A percentile compares a stretch with the other conserved stretches of the same genome.
Evolutionary conservation across 768 basidiomycete genomes (phyloP).

Genomic region (Dentipellis fragilis): DNA sequence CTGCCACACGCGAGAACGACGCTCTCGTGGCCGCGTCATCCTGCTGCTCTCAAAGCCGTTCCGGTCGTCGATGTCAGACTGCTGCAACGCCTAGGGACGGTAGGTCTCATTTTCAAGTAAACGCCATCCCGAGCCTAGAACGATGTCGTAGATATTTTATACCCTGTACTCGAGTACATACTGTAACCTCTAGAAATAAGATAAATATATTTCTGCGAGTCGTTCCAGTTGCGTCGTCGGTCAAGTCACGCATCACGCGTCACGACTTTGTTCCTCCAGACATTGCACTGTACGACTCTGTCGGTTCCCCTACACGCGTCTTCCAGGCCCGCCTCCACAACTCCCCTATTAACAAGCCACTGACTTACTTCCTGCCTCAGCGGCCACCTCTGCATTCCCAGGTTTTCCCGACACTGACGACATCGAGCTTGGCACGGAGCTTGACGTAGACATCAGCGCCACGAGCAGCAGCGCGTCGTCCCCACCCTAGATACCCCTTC

Average conservation of each 20-base stretch:
- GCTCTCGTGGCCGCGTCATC: constrained; percentile 44
- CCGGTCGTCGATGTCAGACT: constrained; percentile 88
- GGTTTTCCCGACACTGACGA: constrained; percentile 60
- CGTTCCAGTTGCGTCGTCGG: no score
- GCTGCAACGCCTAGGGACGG: constrained; percentile 95
- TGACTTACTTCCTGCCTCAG: constrained; percentile 15
- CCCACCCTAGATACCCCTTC: constrained; percentile 35
- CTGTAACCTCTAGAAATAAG: no score
- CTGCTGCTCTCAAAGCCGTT: constrained; percentile 78
- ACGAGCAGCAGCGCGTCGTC: constrained; percentile 27
- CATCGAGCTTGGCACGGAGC: constrained; percentile 83
- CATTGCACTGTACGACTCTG: no score
- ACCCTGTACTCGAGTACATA: no score
- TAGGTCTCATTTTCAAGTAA: no score
- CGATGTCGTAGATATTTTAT: no score
- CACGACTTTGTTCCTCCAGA: no score
- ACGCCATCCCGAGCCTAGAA: no score
- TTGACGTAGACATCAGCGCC: constrained; percentile 44
- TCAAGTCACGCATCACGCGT: no score
- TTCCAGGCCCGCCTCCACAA: no score
- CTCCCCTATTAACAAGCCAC: constrained; percentile 15
- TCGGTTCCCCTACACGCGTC: no score
- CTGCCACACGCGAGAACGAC: constrained; percentile 34
- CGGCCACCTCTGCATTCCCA: constrained; percentile 21
- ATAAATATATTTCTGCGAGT: no score